Base-by-base conservation (phyloP, 345 rosid species). In the Pugionium dolabratum region DNA sequence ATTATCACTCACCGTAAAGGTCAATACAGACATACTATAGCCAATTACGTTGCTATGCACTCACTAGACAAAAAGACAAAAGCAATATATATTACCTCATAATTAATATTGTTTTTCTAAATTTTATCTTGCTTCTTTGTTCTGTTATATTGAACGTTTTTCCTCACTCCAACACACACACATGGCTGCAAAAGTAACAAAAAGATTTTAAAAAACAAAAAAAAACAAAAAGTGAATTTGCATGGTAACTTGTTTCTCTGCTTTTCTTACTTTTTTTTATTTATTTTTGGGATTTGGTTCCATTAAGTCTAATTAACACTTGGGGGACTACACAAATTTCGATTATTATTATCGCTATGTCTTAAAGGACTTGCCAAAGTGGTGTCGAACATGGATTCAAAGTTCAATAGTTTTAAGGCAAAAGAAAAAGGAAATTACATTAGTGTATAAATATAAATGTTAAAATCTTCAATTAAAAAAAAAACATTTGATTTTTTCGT, bases 21-120 rank as follows among this genome's bases (percentile, higher is more conserved):
- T 49, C 52, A 66, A 45, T 59, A 65, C 62, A 66, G 49, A 52
- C 62, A 66, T 30, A 40, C 67, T 52, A 66, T 60, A 59, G 67
- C 72, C 67, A 61, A 60, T 65, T 62, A 27, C 63, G 31, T 69
- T 65, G 73, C 34, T 65, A 68, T 48, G 71, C 72, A 69, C 69
- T 66, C 63, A 62, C 69, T 60, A 18, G 78, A 70, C 76, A 70
- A 66, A 54, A 57, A 51, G 65, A 66, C 75, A 66, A 73, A 70
- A 62, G 66, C 56, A 45, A 47, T 66, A 33, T 45, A 47, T 66
- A 33, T 45, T 61, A 65, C 74, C 61, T 11, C 63, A 60, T 18
- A 18, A 18, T 18, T 41, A 27, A 62, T 37, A 34, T 64, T 65
- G 62, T 59, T 47, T 57, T 60, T 40, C 33, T 42, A 18, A 18